These are phyloP conservation scores for Murraya paniculata DNA, from an alignment of 345 rosid genomes.

Conservation along the genomic window DNA sequence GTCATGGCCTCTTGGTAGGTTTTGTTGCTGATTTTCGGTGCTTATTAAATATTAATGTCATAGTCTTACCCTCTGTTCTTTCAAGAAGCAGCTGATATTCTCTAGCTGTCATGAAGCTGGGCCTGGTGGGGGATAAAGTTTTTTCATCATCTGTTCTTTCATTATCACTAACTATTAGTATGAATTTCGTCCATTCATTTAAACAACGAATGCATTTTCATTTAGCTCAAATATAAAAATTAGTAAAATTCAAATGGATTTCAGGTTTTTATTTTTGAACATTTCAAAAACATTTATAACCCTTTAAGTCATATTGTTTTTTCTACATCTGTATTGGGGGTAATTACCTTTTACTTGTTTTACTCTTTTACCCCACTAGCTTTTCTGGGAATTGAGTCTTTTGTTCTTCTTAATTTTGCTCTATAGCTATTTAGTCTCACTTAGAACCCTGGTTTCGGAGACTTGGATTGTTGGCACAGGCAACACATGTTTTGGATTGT, in stretches of 20 bases:
- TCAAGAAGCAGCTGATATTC: no score
- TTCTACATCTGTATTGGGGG: not conserved
- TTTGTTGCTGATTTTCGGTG: not conserved
- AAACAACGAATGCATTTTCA: not conserved
- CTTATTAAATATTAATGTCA: not conserved
- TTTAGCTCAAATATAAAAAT: not conserved
- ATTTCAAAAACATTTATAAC: not conserved
- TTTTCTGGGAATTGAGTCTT: not conserved
- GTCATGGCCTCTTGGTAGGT: not conserved
- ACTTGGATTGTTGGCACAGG: no score
- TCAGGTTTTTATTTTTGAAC: not conserved
- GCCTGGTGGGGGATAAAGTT: not conserved
- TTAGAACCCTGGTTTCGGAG: not conserved
- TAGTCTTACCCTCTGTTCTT: not conserved
- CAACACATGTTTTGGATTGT: no score
- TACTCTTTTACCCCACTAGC: not conserved
- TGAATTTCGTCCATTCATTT: not conserved
- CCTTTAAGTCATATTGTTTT: not conserved
- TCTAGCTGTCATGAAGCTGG: not conserved
- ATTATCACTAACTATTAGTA: not conserved
- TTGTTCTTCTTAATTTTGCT: not conserved
- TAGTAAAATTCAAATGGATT: not conserved
- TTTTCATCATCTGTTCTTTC: not conserved
- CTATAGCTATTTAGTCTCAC: not conserved
- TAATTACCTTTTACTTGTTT: not conserved